Evolutionary conservation across 139 green algal species (phyloP), one percentile per base, ranked within the genome.

Genomic region (Tetradesmus obliquus): DNA sequence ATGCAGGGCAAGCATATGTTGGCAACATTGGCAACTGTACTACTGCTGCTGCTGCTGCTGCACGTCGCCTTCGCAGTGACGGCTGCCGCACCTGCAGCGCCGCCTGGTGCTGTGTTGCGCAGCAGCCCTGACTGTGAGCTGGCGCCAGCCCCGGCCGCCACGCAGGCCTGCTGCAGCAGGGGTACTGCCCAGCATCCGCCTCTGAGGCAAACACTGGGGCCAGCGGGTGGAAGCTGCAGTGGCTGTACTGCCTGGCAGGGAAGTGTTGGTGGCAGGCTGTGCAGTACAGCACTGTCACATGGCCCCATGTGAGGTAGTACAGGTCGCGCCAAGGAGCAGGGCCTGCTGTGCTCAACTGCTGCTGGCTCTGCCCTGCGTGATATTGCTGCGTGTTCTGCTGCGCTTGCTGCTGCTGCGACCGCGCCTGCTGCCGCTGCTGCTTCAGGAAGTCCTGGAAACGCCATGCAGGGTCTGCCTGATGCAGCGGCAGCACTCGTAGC

Each of bases 251-350:
- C 45, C 58, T 24, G 10, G 91, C 91, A 58, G 91, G 91, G 72
- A 91, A 93, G 86, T 93, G 91, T 1, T n/a, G 32, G 45, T 74
- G 51, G 80, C 91, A 93, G 10, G 54, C 19, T 13, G 80, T 62
- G 76, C 91, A 93, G 86, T 88, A 88, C 79, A 93, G 57, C 86
- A 93, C 91, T 12, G 57, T 82, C 45, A 91, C 86, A 62, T 88
- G 69, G 12, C 86, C 79, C 91, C 91, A 93, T 2, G 76, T 84
- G 6, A 74, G 57, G 69, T 72, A 93, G 80, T 80, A 93, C 57
- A 93, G 82, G 10, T 82, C 58, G 9, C 87, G 87, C 86, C 86
- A 91, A 9, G 58, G 10, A 22, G 13, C 55, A 19, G 32, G 5
- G 60, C 6, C 13, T 45, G 7, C 12, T 79, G 15, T 76, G 0